phyloP scores from a whole-genome alignment of 2,329 filamentous ascomycete genomes.

The Xylogone sp. region DNA sequence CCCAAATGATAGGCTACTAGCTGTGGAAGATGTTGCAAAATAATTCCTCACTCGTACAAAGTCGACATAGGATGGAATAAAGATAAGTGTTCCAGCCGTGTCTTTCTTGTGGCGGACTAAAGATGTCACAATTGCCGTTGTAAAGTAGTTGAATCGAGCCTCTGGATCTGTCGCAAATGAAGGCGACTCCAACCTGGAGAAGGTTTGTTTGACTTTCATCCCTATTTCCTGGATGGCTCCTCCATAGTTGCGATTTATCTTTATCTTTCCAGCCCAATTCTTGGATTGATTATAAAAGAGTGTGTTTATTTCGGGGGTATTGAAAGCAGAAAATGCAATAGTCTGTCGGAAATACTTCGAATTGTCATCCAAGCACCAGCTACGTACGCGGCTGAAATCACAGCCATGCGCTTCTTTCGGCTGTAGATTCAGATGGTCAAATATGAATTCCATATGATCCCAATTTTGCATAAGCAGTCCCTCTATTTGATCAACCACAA shows the following conservation, averaged over 20 bases:
- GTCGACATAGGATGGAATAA: conserved; percentile 91
- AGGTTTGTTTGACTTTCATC: conserved; percentile 77
- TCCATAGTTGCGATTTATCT: conserved; percentile 62
- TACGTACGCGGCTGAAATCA: conserved; percentile 86
- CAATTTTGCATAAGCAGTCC: conserved; percentile 97
- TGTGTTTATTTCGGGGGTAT: conserved; percentile 83
- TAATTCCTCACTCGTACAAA: conserved; percentile 92
- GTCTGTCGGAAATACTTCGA: conserved; percentile 82
- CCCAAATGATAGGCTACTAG: conserved; percentile 63
- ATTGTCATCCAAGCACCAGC: conserved; percentile 89
- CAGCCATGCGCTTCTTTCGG: conserved; percentile 87
- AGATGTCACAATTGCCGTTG: conserved; percentile 71
- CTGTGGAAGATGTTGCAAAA: conserved; percentile 68
- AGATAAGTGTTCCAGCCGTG: conserved; percentile 72
- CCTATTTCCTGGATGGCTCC: conserved; percentile 72
- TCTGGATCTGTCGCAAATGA: conserved; percentile 77
- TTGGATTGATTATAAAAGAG: conserved; percentile 72
- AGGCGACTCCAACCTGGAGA: conserved; percentile 75
- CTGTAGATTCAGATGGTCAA: conserved; percentile 86
- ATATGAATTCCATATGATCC: conserved; percentile 91
- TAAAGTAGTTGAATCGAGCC: conserved; percentile 87
- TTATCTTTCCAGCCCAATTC: conserved; percentile 77
- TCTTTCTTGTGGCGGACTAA: conserved; percentile 67
- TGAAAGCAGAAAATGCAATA: conserved; percentile 74
- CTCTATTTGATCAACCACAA: conserved; percentile 88